Evolutionary conservation across 164 flowering plant species (phyloP), one percentile per base, ranked within the genome.

Genomic region (Paratinospora sagittata): DNA sequence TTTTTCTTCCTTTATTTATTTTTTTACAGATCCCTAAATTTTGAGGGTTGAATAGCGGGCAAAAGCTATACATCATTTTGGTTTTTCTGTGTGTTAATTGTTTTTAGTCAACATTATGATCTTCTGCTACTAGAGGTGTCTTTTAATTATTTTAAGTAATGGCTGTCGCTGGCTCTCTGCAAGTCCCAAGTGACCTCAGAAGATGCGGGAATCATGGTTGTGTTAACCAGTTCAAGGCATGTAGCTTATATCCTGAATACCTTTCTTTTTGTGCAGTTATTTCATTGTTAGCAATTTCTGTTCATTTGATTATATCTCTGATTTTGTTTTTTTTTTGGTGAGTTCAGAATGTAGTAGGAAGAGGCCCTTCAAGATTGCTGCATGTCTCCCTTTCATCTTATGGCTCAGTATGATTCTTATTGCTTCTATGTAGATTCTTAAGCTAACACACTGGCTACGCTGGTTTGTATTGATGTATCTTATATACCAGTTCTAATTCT

Each of bases 141-240:
- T 37, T 37, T 23, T 41, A 36, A 43, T 49, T 23, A 33, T 27
- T 67, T 47, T 21, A 47, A 55, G 63, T 72, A 30, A 87, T 89
- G 98, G 83, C 82, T 33, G 63, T 75, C 70, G 68, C 82, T 72
- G 76, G 84, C 76, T 82, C 93, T 19, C 75, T 86, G 80, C 91
- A 79, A 71, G 72, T 86, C 58, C 79, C 86, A 71, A 81, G 70
- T 70, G 84, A 87, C 36, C 68, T 81, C 69, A 80, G 87, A 39
- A 68, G 85, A 71, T 73, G 77, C 65, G 76, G 71, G 72, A 69
- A 71, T 69, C 74, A 58, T 61, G 65, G 72, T 39, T 70, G 66
- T 72, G 24, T 47, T 66, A 74, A 70, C 63, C 79, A 70, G n/a
- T 70, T 77, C 64, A 78, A 66, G 78, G 96, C 90, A 78, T 27